Evolutionary conservation across 768 basidiomycete genomes (phyloP), one percentile per base, ranked within the genome.

Genomic region (Calocera cornea): DNA sequence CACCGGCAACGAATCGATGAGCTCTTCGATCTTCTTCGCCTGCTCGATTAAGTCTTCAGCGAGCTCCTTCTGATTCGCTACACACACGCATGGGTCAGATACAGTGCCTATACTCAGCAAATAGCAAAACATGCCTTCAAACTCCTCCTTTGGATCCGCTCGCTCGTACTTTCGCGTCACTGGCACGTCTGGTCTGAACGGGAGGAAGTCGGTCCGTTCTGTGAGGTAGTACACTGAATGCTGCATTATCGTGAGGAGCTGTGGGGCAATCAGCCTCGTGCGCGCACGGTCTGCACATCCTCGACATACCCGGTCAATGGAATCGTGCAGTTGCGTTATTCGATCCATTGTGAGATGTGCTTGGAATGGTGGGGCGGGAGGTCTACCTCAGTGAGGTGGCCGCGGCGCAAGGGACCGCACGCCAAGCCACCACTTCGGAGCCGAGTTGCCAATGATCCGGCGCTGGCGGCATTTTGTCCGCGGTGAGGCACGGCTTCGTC

Each of bases 221-320:
- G 54, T 60, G 54, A 60, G 54, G 54, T 60, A 60, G 54, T 60
- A 33, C 22, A 60, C 22, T 10, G 54, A 60, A 33, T 60, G 54
- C 31, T 60, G 54, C 54, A 60, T 60, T 27, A 60, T 60, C 31
- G 54, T 60, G 27, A 60, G 31, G 10, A 60, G 31, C 54, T 60
- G 31, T 31, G 10, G 2, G 14, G 27, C 31, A 2, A 60, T 33
- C 54, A 60, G 24, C 27, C 19, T 5, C 8, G 24, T 60, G 10
- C 5, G 14, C 7, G 31, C 54, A 60, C 31, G 22, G 22, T 33
- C 2, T 60, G 31, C 14, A 10, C 44, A 7, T 47, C 7, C 16
- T 3, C 7, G 3, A 19, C 54, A 2, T 60, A 60, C 54, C 11
- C 54, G 54, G 22, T 60, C 54, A 33, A 60, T 27, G 27, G 54